Conservation (phyloP, 2,329 filamentous ascomycete species). For the Colletotrichum sp. region DNA sequence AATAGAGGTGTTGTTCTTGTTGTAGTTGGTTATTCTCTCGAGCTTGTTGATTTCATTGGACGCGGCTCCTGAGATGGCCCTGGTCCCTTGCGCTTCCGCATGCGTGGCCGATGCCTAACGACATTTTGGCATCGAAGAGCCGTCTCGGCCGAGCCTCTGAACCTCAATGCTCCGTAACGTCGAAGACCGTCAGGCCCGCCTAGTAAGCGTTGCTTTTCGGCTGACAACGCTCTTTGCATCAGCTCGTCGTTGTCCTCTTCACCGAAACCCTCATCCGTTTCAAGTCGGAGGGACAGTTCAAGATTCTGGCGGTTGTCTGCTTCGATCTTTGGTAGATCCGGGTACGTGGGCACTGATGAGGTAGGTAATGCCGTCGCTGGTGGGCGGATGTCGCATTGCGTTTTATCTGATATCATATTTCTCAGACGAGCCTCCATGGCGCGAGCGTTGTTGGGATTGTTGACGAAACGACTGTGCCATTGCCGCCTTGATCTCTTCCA, state of each 20-base stretch:
- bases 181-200: neutral
- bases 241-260: slow-evolving; percentile 2
- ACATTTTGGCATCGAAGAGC: slow-evolving; percentile 13
- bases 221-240: neutral
- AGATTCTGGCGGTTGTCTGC: neutral
- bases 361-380: neutral
- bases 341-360: neutral
- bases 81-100: slow-evolving; percentile 14
- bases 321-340: neutral
- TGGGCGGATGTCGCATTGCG: neutral
- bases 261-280: slow-evolving; percentile 17
- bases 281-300: neutral
- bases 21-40: neutral
- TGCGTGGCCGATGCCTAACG: slow-evolving; percentile 15
- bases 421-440: slow-evolving; percentile 6
- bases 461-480: slow-evolving; percentile 6
- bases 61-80: neutral
- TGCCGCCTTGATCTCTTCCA: slow-evolving; percentile 16
- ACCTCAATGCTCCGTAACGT: neutral
- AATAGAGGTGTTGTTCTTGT: neutral
- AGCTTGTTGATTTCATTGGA: neutral
- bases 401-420: slow-evolving; percentile 4
- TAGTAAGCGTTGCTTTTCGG: neutral
- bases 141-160: slow-evolving; percentile 14
- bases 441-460: slow-evolving; percentile 11